These are phyloP conservation scores for Telopea speciosissima DNA, from an alignment of 177 flowering plant species.

Conservation along the genomic window DNA sequence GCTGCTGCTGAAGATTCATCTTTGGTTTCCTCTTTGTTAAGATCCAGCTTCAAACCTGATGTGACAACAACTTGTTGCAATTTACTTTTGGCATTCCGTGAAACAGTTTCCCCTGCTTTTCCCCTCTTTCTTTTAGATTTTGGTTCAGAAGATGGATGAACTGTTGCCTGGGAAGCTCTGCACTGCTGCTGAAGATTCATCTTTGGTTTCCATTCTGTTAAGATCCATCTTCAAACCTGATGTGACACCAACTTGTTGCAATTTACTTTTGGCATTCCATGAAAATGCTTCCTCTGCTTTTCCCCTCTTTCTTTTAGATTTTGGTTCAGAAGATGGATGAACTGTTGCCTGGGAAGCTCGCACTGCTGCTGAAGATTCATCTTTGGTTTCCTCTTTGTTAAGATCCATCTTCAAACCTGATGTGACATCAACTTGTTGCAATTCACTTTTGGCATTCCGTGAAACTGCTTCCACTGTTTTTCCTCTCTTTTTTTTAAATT, in stretches of 20 bases:
- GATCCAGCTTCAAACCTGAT: conserved; percentile 4
- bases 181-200: conserved; percentile 21
- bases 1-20: conserved; percentile 24
- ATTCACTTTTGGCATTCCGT: conserved; percentile 19
- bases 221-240: conserved; percentile 3
- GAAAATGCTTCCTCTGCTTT: conserved; percentile 22
- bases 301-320: conserved; percentile 23
- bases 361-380: conserved; percentile 21
- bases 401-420: conserved; percentile 4
- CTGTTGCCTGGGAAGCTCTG: too few species aligned
- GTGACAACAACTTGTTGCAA: conserved; percentile 19
- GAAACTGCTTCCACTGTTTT: conserved; percentile 21
- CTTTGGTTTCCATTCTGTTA: conserved; percentile 1
- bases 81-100: conserved; percentile 18
- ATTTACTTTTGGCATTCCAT: conserved; percentile 19
- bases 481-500: conserved; percentile 22
- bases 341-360: too few species aligned
- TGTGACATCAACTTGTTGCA: conserved; percentile 19
- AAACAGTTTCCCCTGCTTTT: conserved; percentile 22
- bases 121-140: conserved; percentile 23
- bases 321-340: conserved; percentile 5
- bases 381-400: conserved; percentile 2
- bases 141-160: conserved; percentile 3
- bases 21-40: background rate
- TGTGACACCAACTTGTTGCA: conserved; percentile 18